These are phyloP conservation scores for Aspergillus sp. DNA, from an alignment of 2,329 filamentous ascomycete species.

Conservation along the genomic window DNA sequence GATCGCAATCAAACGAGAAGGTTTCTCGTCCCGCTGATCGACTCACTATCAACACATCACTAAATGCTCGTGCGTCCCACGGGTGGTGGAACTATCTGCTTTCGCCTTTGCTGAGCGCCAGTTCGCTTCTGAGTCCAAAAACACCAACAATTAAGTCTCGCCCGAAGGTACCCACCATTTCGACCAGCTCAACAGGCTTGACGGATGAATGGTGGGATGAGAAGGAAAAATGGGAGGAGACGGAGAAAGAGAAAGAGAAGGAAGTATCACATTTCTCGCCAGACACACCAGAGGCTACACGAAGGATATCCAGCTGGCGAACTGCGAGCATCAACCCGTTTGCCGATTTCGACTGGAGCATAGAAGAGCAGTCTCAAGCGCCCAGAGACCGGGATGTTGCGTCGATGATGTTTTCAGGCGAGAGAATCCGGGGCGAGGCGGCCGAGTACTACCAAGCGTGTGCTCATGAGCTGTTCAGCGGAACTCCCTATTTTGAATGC, in stretches of 20 bases:
- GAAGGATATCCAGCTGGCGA: conserved; percentile 20
- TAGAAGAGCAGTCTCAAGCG: conserved; percentile 1
- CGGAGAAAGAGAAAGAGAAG: conserved; percentile 12
- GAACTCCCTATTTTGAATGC: conserved; percentile 45
- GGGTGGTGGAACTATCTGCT: conserved; percentile 52
- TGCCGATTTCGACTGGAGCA: conserved; percentile 13
- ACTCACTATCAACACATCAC: conserved; percentile 37
- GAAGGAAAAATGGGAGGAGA: conserved; percentile 21
- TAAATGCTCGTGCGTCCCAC: conserved; percentile 43
- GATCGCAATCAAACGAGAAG: conserved; percentile 31
- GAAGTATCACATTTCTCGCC: conserved; percentile 31
- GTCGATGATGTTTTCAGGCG: conserved; percentile 27
- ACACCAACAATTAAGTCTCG: conserved; percentile 22
- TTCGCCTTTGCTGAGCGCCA: conserved; percentile 44
- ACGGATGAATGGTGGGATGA: conserved; percentile 28
- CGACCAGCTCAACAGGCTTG: conserved; percentile 15
- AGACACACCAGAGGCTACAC: conserved; percentile 28
- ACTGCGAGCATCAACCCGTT: conserved; percentile 17
- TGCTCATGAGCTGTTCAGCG: conserved; percentile 44
- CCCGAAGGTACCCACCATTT: conserved; percentile 30
- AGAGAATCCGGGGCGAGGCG: conserved; percentile 32
- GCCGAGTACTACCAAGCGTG: conserved; percentile 48
- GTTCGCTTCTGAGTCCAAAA: conserved; percentile 31
- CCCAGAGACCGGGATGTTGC: background rate
- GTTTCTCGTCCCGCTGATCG: conserved; percentile 29